Evolutionary conservation across 352 stramenopile genomes (phyloP).

Genomic region (Phytopythium oedochilum): DNA sequence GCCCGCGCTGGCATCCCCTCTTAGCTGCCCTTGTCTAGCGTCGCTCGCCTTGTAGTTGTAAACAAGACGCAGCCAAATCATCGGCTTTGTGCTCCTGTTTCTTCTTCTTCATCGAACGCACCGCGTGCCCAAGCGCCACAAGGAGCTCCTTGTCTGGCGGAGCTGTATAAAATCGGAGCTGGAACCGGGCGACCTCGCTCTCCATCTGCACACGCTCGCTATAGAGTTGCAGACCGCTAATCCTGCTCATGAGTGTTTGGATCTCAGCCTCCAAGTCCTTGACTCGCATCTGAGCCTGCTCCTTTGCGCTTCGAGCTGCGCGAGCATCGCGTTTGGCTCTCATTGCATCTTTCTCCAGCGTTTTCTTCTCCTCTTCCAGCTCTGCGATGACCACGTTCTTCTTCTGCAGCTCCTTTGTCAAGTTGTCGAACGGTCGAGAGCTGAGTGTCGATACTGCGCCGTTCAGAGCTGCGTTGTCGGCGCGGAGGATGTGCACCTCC

Average conservation of each 20-base stretch:
- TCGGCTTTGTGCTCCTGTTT: neutral
- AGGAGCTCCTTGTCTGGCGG: constrained; percentile 40
- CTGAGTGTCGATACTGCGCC: constrained; percentile 39
- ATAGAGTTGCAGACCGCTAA: constrained; percentile 11
- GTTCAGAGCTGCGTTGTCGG: constrained; percentile 52
- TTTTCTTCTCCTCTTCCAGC: constrained; percentile 19
- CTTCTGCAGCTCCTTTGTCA: constrained; percentile 32
- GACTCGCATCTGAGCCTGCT: constrained; percentile 11
- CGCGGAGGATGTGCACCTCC: constrained; percentile 44
- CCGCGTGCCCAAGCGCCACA: constrained; percentile 36
- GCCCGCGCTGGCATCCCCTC: too few relatives aligned
- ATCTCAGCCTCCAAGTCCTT: constrained; percentile 18
- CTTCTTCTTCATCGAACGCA: constrained; percentile 40
- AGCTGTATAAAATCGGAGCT: constrained; percentile 50
- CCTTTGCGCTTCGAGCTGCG: constrained; percentile 5
- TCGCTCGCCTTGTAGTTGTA: too few relatives aligned
- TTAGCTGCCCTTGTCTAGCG: too few relatives aligned
- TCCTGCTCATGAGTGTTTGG: constrained; percentile 15
- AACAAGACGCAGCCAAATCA: too few relatives aligned
- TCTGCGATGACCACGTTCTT: constrained; percentile 45
- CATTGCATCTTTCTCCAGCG: constrained; percentile 11
- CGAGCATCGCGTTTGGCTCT: neutral
- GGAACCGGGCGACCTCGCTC: constrained; percentile 45
- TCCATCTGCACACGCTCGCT: constrained; percentile 33
- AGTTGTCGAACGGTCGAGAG: constrained; percentile 40